Evolutionary conservation across 2,329 filamentous ascomycete genomes (phyloP), one percentile per base, ranked within the genome.

Genomic region (Alternaria sp.): DNA sequence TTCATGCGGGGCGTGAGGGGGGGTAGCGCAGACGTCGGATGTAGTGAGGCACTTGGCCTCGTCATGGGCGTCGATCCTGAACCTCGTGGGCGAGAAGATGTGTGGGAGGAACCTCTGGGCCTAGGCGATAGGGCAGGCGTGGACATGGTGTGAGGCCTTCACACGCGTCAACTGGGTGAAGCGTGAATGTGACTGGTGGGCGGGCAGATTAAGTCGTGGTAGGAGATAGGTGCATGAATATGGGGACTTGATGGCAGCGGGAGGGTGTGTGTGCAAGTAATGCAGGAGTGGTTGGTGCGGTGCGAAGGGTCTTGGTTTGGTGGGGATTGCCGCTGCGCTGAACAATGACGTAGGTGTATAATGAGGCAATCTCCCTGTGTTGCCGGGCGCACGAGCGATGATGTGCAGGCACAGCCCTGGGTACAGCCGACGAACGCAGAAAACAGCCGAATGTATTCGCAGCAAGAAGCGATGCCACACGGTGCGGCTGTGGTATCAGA

Each of bases 71-170:
- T 71, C 38, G 73, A 70, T 58, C 69, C 59, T 22, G 66, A 46
- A n/a, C 42, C 58, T 32, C 58, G 65, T 52, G 73, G 65, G 49
- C 74, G 68, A 49, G 72, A 64, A 38, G 73, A 61, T 28, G 68
- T 62, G 51, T 70, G 66, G 11, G 75, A 73, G 7, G 69, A 49
- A 47, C 75, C 75, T 62, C 72, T 67, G 36, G 68, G 72, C 62
- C 75, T 57, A 38, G 73, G 69, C 34, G 74, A 75, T n/a, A 77
- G 51, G n/a, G 66, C 72, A 63, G 75, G 75, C 36, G 73, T 75
- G n/a, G 75, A 75, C 76, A 78, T 78, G 32, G 62, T 64, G 51
- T 57, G 60, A 47, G 41, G 44, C 53, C 39, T 54, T 46, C 51
- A 30, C 53, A 52, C 55, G 54, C 62, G 59, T 61, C 51, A 54